Conservation (phyloP, 345 rosid species). For the Psidium friedrichsthalianum region DNA sequence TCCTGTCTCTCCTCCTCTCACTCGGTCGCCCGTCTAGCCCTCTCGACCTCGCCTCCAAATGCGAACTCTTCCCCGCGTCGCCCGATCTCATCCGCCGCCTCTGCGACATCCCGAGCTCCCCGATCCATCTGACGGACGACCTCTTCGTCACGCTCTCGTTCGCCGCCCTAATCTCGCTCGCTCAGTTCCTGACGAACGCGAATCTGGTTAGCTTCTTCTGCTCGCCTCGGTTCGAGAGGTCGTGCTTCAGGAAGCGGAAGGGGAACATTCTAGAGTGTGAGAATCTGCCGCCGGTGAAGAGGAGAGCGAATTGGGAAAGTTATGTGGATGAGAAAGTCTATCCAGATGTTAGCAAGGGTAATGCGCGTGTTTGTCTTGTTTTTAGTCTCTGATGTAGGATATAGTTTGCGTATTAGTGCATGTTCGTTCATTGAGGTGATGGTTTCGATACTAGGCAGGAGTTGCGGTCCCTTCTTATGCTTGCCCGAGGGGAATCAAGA, state of each 20-base stretch:
- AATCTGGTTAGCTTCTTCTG: not conserved
- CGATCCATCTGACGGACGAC: conserved; percentile 18
- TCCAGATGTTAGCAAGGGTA: not conserved
- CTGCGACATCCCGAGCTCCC: conserved; percentile 37
- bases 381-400: not conserved
- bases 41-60: conserved; percentile 22
- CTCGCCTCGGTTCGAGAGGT: not conserved
- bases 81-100: conserved; percentile 25
- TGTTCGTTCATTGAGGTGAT: not conserved
- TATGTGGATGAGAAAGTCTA: not conserved
- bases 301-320: not conserved
- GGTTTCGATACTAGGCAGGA: not conserved
- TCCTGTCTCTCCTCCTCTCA: conserved; percentile 33
- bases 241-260: conserved; percentile 2
- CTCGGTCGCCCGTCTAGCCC: conserved; percentile 35
- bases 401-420: not conserved
- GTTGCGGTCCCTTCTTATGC: not conserved
- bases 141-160: conserved; percentile 22
- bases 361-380: not conserved
- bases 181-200: conserved; percentile 9
- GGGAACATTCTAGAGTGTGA: not conserved
- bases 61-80: conserved; percentile 25
- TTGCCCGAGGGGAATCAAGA: conserved; percentile 4
- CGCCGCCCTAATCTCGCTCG: conserved; percentile 9
- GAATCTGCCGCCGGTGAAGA: not conserved